Percentiles rank a stretch among this genome's conserved stretches.
Evolutionary conservation across 2,329 filamentous ascomycete genomes (phyloP).

Genomic region (Pseudocercospora fuligena): DNA sequence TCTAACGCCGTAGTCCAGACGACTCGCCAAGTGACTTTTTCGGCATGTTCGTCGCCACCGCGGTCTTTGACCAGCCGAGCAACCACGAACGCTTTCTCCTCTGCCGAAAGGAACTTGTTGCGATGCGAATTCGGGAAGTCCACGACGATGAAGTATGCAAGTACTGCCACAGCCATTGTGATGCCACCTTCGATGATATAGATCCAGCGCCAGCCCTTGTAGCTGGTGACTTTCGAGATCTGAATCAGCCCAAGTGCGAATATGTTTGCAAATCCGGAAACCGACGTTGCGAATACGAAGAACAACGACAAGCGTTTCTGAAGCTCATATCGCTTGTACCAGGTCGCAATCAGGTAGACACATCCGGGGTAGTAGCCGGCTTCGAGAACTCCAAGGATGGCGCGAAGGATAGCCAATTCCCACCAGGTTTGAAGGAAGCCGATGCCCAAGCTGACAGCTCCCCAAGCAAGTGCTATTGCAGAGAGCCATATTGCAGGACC

Average conservation of each 20-base stretch:
- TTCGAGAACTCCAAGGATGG: conserved; percentile 15
- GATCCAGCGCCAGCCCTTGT: conserved; percentile 39
- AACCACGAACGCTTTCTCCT: conserved; percentile 22
- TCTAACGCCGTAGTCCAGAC: conserved; percentile 3
- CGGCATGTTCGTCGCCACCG: conserved; percentile 10
- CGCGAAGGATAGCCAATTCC: conserved; percentile 12
- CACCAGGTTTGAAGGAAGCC: conserved; percentile 12
- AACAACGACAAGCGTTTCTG: conserved; percentile 25
- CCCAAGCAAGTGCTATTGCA: conserved; percentile 10
- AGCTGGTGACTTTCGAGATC: conserved; percentile 8
- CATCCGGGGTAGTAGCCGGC: conserved; percentile 33
- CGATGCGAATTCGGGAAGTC: conserved; percentile 60
- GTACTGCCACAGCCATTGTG: conserved; percentile 64
- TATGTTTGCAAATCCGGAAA: conserved; percentile 25
- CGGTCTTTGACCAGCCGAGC: conserved; percentile 17
- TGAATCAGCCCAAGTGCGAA: conserved; percentile 19
- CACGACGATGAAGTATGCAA: conserved; percentile 65
- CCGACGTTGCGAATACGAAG: conserved; percentile 14
- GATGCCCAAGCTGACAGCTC: conserved; percentile 13
- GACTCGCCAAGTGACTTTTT: conserved; percentile 13
- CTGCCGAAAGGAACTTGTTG: conserved; percentile 21
- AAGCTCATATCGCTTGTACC: conserved; percentile 25
- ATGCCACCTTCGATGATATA: conserved; percentile 73
- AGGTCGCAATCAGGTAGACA: conserved; percentile 23
- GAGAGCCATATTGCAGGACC: conserved; percentile 35